Evolutionary conservation across 371 early-diverging fungal species (phyloP).

Genomic region (Nosema granulosis): DNA sequence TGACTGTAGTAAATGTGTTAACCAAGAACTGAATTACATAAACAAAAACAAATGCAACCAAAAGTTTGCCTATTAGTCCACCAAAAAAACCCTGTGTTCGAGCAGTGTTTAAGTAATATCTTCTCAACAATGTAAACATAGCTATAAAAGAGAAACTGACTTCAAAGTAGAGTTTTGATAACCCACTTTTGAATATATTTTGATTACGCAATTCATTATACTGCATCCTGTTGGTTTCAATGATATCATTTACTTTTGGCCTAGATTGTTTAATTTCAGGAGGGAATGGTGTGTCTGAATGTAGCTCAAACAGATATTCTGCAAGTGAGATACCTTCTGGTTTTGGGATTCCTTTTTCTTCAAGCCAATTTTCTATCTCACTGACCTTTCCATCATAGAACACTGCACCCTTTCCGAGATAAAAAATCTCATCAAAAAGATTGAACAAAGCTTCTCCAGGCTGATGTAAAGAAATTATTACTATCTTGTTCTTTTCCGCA

Average conservation of each 20-base stretch:
- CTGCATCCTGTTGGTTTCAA: too few species aligned
- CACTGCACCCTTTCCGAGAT: conserved; percentile 66
- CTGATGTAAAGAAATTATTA: conserved; percentile 51
- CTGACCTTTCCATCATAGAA: conserved; percentile 64
- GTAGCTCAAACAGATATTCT: conserved; percentile 74
- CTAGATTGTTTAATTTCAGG: conserved; percentile 8
- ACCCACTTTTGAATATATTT: too few species aligned
- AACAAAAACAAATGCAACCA: too few species aligned
- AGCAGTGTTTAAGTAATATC: too few species aligned
- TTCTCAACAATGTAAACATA: too few species aligned
- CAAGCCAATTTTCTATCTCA: conserved; percentile 68
- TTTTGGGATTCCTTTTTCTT: conserved; percentile 70
- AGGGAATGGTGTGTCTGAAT: conserved; percentile 46
- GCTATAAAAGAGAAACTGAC: too few species aligned
- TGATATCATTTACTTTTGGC: background rate
- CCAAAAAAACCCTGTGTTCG: too few species aligned
- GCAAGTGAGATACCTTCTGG: conserved; percentile 72
- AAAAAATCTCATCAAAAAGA: conserved; percentile 69
- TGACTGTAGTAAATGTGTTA: too few species aligned
- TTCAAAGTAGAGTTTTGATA: too few species aligned
- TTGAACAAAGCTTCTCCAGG: conserved; percentile 64
- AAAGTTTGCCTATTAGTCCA: too few species aligned
- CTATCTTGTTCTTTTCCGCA: conserved; percentile 30
- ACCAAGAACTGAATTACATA: too few species aligned
- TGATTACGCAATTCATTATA: too few species aligned